Percentiles rank a stretch among this genome's conserved stretches.
phyloP scores from a whole-genome alignment of 179 eudicot species.

The Heliamphora pulchella region DNA sequence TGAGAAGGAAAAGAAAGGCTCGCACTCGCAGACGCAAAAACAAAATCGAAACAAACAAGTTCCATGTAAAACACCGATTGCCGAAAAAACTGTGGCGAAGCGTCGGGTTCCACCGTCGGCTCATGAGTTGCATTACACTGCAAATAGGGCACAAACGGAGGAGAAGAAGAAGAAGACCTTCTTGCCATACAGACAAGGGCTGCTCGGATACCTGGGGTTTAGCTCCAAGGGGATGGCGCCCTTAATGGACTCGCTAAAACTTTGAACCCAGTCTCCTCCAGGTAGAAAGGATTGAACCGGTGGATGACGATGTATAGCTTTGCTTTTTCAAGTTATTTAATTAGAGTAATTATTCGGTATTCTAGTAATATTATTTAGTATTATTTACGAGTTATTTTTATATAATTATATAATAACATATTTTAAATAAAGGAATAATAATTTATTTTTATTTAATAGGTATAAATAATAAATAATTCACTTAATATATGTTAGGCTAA shows the following conservation, averaged over 20 bases:
- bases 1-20: not conserved
- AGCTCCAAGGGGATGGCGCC: constrained; percentile 15
- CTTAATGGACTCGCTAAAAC: constrained; percentile 1
- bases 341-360: too few relatives aligned
- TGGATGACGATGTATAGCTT: not conserved
- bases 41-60: not conserved
- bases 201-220: constrained; percentile 14
- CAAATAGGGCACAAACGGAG: constrained; percentile 24
- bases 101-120: constrained; percentile 14
- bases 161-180: constrained; percentile 28
- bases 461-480: too few relatives aligned
- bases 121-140: constrained; percentile 27
- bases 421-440: too few relatives aligned
- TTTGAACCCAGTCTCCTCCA: constrained; percentile 5
- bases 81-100: constrained; percentile 16
- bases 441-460: too few relatives aligned
- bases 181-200: constrained; percentile 26
- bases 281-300: not conserved
- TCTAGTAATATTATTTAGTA: too few relatives aligned
- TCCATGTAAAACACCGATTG: not conserved
- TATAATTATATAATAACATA: too few relatives aligned
- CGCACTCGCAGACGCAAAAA: not conserved
- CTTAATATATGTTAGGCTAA: too few relatives aligned
- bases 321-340: not conserved
- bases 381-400: too few relatives aligned